Conservation (phyloP, 257 asterid genomes). For the Buddleja alternifolia region DNA sequence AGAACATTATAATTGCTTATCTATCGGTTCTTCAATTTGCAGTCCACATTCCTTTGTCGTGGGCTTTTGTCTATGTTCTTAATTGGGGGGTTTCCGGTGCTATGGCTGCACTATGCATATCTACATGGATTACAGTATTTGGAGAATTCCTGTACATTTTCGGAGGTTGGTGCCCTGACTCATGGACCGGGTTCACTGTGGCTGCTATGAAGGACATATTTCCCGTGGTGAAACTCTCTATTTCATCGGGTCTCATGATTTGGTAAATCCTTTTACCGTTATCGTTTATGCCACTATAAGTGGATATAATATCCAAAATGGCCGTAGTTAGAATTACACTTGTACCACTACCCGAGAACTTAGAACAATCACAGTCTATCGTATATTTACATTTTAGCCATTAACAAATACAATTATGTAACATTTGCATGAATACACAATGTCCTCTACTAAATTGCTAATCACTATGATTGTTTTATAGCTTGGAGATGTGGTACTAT, state of each 20-base stretch:
- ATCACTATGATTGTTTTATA: constrained; percentile 15
- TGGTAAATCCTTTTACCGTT: constrained; percentile 45
- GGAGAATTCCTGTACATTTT: constrained; percentile 52
- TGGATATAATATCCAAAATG: no score
- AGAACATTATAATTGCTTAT: constrained; percentile 59
- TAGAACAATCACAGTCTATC: no score
- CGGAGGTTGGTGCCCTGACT: constrained; percentile 71
- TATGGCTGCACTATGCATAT: constrained; percentile 53
- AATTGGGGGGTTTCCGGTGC: constrained; percentile 59
- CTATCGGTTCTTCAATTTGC: constrained; percentile 44
- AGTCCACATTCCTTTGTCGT: constrained; percentile 55
- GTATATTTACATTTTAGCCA: no score
- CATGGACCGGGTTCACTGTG: constrained; percentile 59
- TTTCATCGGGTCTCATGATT: constrained; percentile 66
- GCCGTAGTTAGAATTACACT: no score
- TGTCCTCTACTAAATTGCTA: constrained; percentile 9
- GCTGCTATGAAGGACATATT: constrained; percentile 59
- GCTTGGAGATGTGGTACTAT: constrained; percentile 55
- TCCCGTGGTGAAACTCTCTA: constrained; percentile 65
- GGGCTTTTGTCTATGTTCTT: constrained; percentile 48
- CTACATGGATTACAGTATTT: constrained; percentile 57
- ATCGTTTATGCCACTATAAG: not conserved
- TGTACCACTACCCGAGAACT: no score
- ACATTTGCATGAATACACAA: not conserved
- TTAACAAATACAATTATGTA: not conserved